Percentiles rank a stretch among this genome's conserved stretches.
phyloP scores from a whole-genome alignment of 2,329 filamentous ascomycete genomes.

The Mycosphaerella sp. region DNA sequence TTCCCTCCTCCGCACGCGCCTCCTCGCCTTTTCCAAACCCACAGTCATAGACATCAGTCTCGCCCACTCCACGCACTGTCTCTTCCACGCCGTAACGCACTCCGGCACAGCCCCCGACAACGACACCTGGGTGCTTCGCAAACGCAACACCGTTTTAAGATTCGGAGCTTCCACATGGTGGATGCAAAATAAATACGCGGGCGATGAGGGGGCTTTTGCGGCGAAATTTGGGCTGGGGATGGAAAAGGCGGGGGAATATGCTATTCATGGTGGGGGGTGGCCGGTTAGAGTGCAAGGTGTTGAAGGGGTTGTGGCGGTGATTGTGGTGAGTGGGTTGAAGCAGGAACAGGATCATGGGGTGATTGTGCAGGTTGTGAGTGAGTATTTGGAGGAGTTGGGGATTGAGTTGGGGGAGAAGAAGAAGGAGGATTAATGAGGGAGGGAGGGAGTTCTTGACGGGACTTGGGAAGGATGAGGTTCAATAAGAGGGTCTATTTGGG shows the following conservation, averaged over 20 bases:
- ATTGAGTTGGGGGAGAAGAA: conserved; percentile 33
- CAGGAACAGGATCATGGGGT: conserved; percentile 73
- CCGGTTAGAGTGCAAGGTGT: conserved; percentile 66
- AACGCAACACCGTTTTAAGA: conserved; percentile 64
- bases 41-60: conserved; percentile 59
- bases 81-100: conserved; percentile 65
- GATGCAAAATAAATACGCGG: conserved; percentile 60
- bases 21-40: conserved; percentile 50
- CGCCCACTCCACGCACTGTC: conserved; percentile 42
- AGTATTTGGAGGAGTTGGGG: conserved; percentile 39
- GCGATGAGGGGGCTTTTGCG: conserved; percentile 59
- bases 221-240: conserved; percentile 57
- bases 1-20: conserved; percentile 56
- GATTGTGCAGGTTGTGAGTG: conserved; percentile 61
- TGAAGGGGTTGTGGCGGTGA: conserved; percentile 67
- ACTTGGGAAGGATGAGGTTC: no score
- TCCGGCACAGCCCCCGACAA: conserved; percentile 61
- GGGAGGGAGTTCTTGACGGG: no score
- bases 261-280: conserved; percentile 71
- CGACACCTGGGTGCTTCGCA: conserved; percentile 53
- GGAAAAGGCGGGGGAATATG: conserved; percentile 55
- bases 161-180: conserved; percentile 66
- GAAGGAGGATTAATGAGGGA: conserved; percentile 31
- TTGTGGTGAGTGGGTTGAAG: conserved; percentile 69
- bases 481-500: no score